A percentile compares a stretch with the other conserved stretches of the same genome.
Evolutionary conservation across 495 filamentous ascomycete genomes (phyloP).

Genomic region (Penicillium goetzii): DNA sequence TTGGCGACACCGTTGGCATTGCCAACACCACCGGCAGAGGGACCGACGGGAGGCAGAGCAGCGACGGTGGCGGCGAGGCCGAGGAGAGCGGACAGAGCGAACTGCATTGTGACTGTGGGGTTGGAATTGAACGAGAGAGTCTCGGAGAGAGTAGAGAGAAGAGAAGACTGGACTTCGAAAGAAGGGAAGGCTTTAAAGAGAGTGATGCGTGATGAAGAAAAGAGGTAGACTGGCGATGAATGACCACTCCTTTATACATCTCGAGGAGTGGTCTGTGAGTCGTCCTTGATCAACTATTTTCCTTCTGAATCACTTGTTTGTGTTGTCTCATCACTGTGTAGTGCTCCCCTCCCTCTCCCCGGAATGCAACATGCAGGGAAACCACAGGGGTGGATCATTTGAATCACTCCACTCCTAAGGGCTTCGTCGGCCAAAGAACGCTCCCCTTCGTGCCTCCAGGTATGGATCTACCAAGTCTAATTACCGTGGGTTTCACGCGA

Average conservation of each 20-base stretch:
- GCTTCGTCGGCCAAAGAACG: conserved; percentile 15
- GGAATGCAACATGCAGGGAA: conserved; percentile 44
- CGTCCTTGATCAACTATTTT: conserved; percentile 14
- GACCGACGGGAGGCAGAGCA: conserved; percentile 22
- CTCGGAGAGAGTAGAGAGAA: conserved; percentile 32
- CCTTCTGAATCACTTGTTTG: conserved; percentile 15
- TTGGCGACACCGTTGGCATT: conserved; percentile 27
- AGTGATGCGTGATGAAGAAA: conserved; percentile 44
- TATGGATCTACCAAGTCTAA: conserved; percentile 39
- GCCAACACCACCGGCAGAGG: conserved; percentile 25
- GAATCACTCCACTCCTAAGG: conserved; percentile 27
- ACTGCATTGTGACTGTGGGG: conserved; percentile 44
- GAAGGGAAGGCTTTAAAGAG: conserved; percentile 35
- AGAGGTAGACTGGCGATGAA: conserved; percentile 19
- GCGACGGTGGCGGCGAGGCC: conserved; percentile 29
- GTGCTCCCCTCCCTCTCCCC: conserved; percentile 24
- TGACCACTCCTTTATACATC: conserved; percentile 43
- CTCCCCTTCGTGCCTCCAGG: conserved; percentile 23
- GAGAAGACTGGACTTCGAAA: conserved; percentile 38
- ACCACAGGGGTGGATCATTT: conserved; percentile 23
- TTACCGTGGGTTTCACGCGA: conserved; percentile 23
- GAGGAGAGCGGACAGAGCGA: conserved; percentile 32
- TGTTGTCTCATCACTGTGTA: conserved; percentile 9
- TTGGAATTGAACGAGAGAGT: conserved; percentile 41
- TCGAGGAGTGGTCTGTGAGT: conserved; percentile 32